Evolutionary conservation across 371 early-diverging fungal genomes (phyloP).

Genomic region (Fennellomyces sp.): DNA sequence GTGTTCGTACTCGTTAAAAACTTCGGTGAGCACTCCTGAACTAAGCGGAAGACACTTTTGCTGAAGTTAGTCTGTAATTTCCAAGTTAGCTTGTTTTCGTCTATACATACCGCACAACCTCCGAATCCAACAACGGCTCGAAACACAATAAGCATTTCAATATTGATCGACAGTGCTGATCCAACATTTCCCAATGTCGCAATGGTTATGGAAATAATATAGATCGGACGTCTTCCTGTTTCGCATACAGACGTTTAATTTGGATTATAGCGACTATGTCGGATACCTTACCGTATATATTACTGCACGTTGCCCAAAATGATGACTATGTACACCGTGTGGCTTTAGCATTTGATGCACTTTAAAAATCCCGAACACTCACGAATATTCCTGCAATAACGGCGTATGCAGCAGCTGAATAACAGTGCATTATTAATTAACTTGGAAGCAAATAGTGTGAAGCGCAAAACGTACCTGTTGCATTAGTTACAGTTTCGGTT

Average conservation of each 20-base stretch:
- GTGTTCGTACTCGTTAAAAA: conserved; percentile 40
- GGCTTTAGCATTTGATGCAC: neutral
- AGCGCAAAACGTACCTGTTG: conserved; percentile 40
- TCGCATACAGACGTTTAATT: too few relatives aligned
- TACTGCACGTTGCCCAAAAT: conserved; percentile 43
- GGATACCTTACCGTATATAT: conserved; percentile 31
- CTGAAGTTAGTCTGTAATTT: neutral
- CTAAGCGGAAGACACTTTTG: conserved; percentile 44
- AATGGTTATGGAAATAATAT: conserved; percentile 22
- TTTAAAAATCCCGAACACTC: too few relatives aligned
- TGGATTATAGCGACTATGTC: too few relatives aligned
- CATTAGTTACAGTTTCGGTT: conserved; percentile 38
- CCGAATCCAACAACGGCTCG: conserved; percentile 26
- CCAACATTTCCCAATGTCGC: conserved; percentile 23
- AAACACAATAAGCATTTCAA: conserved; percentile 26
- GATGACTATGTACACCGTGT: conserved; percentile 10
- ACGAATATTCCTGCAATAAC: too few relatives aligned
- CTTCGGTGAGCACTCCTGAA: conserved; percentile 43
- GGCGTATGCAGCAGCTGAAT: neutral
- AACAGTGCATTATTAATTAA: neutral
- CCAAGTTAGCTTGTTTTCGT: neutral
- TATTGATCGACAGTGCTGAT: conserved; percentile 28
- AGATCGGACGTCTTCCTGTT: conserved; percentile 25
- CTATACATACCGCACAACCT: conserved; percentile 21
- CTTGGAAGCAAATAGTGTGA: conserved; percentile 32